These are phyloP conservation scores for Calonectria multiphialidica DNA, from an alignment of 2,329 filamentous ascomycete genomes.

Conservation along the genomic window DNA sequence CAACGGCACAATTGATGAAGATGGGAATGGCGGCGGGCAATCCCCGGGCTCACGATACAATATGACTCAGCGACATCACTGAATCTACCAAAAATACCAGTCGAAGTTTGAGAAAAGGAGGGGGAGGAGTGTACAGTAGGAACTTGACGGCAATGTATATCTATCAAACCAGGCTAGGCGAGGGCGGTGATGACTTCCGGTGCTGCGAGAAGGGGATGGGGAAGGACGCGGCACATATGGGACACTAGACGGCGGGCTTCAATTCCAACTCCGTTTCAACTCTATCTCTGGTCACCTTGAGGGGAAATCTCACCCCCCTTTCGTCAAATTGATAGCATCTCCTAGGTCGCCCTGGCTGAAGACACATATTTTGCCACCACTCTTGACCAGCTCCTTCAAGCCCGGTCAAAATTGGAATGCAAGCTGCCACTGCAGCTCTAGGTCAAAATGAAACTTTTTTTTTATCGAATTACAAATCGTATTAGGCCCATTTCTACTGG, in stretches of 20 bases:
- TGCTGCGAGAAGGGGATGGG: slow-evolving; percentile 17
- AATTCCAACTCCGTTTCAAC: slow-evolving; percentile 30
- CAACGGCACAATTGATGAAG: slow-evolving; percentile 78
- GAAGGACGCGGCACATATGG: slow-evolving; percentile 20
- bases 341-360: not conserved
- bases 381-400: not conserved
- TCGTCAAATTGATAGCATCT: not conserved
- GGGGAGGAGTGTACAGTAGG: slow-evolving; percentile 42
- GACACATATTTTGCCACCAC: not conserved
- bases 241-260: slow-evolving; percentile 40
- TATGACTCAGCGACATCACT: slow-evolving; percentile 32
- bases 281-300: not conserved
- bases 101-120: slow-evolving; percentile 22
- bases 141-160: slow-evolving; percentile 43
- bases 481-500: not conserved
- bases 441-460: not conserved
- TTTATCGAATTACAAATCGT: not conserved
- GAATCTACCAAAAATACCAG: slow-evolving; percentile 9
- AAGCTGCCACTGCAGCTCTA: no score
- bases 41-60: slow-evolving; percentile 6
- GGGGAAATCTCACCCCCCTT: not conserved
- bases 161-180: slow-evolving; percentile 38
- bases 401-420: not conserved
- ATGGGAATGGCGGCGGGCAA: not conserved
- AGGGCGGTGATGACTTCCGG: slow-evolving; percentile 24